phyloP scores from a whole-genome alignment of 306 rosid genomes.

The Cyamopsis tetragonoloba region DNA sequence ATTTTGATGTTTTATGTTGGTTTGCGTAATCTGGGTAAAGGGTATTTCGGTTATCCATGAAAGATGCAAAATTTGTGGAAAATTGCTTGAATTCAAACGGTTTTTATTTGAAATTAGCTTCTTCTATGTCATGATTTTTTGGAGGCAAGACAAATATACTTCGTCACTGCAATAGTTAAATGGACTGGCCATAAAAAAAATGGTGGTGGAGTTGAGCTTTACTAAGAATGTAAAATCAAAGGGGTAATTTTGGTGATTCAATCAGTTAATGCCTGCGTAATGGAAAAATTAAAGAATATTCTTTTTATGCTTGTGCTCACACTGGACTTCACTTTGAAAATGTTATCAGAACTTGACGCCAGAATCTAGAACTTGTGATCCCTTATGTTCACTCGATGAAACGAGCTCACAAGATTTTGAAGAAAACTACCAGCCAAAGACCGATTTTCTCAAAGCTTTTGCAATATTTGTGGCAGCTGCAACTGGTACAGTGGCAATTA shows the following conservation, averaged over 20 bases:
- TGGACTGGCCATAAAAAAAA: not conserved
- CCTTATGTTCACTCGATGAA: conserved; percentile 76
- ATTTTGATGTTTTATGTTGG: conserved; percentile 20
- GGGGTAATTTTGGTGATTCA: conserved; percentile 13
- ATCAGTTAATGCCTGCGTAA: not conserved
- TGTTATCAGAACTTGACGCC: conserved; percentile 49
- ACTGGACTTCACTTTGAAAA: conserved; percentile 25
- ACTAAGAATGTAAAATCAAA: not conserved
- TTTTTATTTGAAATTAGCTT: conserved; percentile 4
- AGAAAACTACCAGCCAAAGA: conserved; percentile 65
- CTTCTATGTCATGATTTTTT: not conserved
- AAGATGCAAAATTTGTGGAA: conserved; percentile 17
- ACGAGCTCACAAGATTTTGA: conserved; percentile 62
- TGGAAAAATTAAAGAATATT: not conserved
- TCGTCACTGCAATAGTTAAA: not conserved
- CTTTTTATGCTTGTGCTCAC: conserved; percentile 7
- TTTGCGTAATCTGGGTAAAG: conserved; percentile 17
- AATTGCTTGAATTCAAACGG: not conserved
- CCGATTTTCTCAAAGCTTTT: conserved; percentile 79
- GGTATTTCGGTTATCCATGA: conserved; percentile 1
- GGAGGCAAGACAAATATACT: not conserved
- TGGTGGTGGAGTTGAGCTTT: not conserved
- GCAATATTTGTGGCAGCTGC: conserved; percentile 67
- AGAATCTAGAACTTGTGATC: conserved; percentile 69
- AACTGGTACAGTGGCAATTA: conserved; percentile 78